Evolutionary conservation across 495 filamentous ascomycete genomes (phyloP).

Genomic region (Cercophora scortea): DNA sequence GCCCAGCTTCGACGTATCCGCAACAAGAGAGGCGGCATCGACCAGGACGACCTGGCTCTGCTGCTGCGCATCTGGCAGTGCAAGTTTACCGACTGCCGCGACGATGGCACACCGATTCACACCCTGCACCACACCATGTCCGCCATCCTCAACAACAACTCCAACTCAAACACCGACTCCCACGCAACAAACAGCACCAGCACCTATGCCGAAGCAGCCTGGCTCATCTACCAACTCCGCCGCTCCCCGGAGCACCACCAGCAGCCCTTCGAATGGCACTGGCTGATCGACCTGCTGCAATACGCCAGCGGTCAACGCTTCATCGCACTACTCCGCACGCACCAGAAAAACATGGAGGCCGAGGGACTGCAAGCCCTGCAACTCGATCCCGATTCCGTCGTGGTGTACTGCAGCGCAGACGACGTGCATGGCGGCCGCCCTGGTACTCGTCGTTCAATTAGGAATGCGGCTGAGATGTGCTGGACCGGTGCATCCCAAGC

Average conservation of each 20-base stretch:
- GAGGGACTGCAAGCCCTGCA: not conserved
- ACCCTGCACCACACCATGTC: too few relatives aligned
- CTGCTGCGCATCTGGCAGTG: too few relatives aligned
- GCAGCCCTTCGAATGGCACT: not conserved
- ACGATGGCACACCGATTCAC: too few relatives aligned
- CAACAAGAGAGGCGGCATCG: too few relatives aligned
- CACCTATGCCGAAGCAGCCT: not conserved
- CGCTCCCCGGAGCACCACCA: not conserved
- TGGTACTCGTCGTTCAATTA: not conserved
- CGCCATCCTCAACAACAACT: too few relatives aligned
- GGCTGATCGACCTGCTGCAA: not conserved
- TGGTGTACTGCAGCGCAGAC: not conserved
- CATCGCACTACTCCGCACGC: not conserved
- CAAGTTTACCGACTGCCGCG: too few relatives aligned
- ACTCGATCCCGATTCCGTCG: not conserved
- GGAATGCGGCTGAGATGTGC: not conserved
- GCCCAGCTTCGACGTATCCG: too few relatives aligned
- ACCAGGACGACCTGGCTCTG: too few relatives aligned
- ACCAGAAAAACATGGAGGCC: not conserved
- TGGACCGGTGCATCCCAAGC: not conserved
- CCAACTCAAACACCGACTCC: too few relatives aligned
- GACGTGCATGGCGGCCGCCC: not conserved
- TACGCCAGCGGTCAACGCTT: not conserved
- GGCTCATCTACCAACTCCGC: not conserved
- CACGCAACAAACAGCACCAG: not conserved